phyloP scores from a whole-genome alignment of 2,329 filamentous ascomycete species.

The Neoarthrinium moseri region DNA sequence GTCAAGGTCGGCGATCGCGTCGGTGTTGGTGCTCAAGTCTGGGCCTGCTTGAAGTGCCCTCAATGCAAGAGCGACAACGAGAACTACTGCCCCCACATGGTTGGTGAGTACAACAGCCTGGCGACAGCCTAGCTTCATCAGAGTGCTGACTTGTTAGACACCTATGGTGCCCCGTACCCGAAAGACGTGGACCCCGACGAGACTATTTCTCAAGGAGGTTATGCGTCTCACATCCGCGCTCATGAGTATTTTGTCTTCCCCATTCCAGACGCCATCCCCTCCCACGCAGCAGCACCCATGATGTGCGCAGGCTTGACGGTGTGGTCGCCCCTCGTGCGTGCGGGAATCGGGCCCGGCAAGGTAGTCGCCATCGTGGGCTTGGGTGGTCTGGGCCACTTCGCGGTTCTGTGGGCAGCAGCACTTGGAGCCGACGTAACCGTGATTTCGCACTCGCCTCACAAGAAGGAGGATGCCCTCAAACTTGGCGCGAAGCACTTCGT shows the following conservation, averaged over 20 bases:
- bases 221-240: conserved; percentile 45
- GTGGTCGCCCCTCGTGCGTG: conserved; percentile 66
- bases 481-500: conserved; percentile 61
- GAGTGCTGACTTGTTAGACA: conserved; percentile 32
- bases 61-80: conserved; percentile 48
- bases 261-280: conserved; percentile 52
- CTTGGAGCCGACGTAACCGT: conserved; percentile 66
- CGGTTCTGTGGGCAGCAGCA: conserved; percentile 68
- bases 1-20: conserved; percentile 64
- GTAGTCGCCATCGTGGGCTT: conserved; percentile 70
- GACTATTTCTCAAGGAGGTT: conserved; percentile 65
- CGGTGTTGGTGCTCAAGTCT: conserved; percentile 61
- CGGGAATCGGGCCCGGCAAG: conserved; percentile 68
- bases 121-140: too few species aligned
- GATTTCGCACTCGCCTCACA: conserved; percentile 58
- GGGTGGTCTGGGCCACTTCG: conserved; percentile 74
- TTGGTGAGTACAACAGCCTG: conserved; percentile 26
- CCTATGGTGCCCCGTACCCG: conserved; percentile 57
- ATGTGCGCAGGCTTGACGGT: conserved; percentile 77
- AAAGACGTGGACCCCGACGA: conserved; percentile 57
- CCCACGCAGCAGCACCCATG: conserved; percentile 61
- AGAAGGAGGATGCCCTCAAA: conserved; percentile 58
- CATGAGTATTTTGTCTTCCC: conserved; percentile 60
- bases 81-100: conserved; percentile 46
- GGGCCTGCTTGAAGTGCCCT: conserved; percentile 52